These are phyloP conservation scores for Flaveria robusta DNA, from an alignment of 129 eudicot genomes.

Conservation along the genomic window DNA sequence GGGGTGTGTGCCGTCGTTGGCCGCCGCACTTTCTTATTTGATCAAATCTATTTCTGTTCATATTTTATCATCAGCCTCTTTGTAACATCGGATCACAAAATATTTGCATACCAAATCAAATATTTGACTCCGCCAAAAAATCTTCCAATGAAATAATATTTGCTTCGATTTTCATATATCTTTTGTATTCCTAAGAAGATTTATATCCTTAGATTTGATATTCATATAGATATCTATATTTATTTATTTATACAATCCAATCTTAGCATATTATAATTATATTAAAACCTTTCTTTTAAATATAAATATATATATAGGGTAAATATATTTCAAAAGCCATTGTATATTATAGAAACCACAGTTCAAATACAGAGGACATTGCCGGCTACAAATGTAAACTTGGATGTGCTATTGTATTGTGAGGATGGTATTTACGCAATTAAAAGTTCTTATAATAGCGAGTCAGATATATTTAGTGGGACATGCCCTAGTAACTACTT, in stretches of 20 bases:
- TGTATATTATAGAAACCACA: too few relatives aligned
- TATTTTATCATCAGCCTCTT: neutral
- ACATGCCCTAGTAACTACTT: too few relatives aligned
- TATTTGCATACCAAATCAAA: constrained; percentile 17
- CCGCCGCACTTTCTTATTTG: constrained; percentile 26
- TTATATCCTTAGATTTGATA: neutral
- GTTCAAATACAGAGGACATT: too few relatives aligned
- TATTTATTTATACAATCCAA: neutral
- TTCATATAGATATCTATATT: neutral
- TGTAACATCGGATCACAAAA: constrained; percentile 37
- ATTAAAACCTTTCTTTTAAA: too few relatives aligned
- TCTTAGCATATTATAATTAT: too few relatives aligned
- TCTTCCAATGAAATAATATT: constrained; percentile 24
- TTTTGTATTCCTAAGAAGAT: constrained; percentile 27
- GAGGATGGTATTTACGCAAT: too few relatives aligned
- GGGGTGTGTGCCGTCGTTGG: constrained; percentile 26
- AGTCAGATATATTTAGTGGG: too few relatives aligned
- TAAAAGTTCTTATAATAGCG: too few relatives aligned
- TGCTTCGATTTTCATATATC: neutral
- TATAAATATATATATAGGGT: too few relatives aligned
- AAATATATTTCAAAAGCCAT: too few relatives aligned
- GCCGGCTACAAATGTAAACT: too few relatives aligned
- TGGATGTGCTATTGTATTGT: too few relatives aligned
- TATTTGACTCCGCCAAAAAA: constrained; percentile 29
- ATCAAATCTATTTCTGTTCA: constrained; percentile 12